Evolutionary conservation across 169 alveolate species (phyloP), one percentile per base, ranked within the genome.

Genomic region (Cryptosporidium sp.): DNA sequence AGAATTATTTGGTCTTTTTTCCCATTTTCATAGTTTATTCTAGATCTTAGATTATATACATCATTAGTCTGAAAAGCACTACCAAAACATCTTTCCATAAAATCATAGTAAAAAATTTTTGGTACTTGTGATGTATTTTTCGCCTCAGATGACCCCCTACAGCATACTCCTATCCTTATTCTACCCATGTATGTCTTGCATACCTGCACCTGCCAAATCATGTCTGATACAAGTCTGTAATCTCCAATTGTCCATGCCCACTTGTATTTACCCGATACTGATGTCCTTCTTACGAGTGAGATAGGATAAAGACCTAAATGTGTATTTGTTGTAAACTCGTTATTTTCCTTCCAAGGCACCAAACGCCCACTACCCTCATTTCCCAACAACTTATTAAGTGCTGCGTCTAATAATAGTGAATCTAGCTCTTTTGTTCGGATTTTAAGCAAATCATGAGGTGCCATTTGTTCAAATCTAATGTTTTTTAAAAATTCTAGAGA

Each of bases 161-260:
- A 80, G n/a, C 89, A 80, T 14, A 80, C 89, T 6, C 89, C 89
- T 23, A 80, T 12, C 51, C 89, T 80, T n/a, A 80, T 45, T 42
- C 89, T 80, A 35, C 89, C 89, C 89, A 80, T 80, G 33, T 80
- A 80, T 37, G 89, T 80, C 44, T 62, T 80, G 75, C 89, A 80
- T 2, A 80, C 73, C 70, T 80, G 73, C 1, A 80, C 75, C 51
- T 80, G 89, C 89, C 89, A 80, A 42, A 80, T 80, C 89, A 80
- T 80, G 16, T 80, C 89, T 80, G 89, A 80, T 29, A 80, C 89
- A 5, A 80, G 35, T 37, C 89, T 80, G 42, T 80, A 80, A 44
- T 80, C 89, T 23, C 89, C 89, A 33, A 80, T 60, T 42, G 89
- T 80, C 89, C 89, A 80, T 48, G 89, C 89, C 89, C 89, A 80